Conservation (phyloP, 106 monocot genomes). For the Vanilla planifolia region DNA sequence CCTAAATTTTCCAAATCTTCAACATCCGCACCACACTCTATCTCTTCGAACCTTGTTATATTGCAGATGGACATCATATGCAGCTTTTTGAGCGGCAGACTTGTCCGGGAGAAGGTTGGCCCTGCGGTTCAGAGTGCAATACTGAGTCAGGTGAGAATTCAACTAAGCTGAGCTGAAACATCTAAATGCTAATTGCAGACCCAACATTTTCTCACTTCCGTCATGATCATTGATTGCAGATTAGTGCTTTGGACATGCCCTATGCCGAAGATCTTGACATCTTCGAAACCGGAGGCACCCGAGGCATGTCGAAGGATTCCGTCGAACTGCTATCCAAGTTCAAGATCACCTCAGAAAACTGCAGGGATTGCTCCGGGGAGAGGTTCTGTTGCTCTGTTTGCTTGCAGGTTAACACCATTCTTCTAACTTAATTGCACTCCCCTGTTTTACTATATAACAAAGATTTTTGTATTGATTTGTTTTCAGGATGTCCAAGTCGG, state of each 20-base stretch:
- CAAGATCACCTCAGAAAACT: constrained; percentile 33
- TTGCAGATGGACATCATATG: constrained; percentile 64
- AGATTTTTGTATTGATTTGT: background rate
- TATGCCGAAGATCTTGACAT: constrained; percentile 49
- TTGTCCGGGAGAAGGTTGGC: constrained; percentile 73
- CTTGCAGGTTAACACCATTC: constrained; percentile 29
- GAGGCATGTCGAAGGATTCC: constrained; percentile 50
- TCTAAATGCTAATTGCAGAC: too few species aligned
- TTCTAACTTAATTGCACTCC: background rate
- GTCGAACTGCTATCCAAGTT: constrained; percentile 51
- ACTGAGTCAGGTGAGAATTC: constrained; percentile 58
- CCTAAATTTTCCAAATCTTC: background rate
- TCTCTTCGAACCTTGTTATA: background rate
- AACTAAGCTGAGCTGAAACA: background rate
- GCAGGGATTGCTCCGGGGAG: constrained; percentile 41
- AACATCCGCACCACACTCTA: too few species aligned
- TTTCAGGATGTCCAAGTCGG: constrained; percentile 66
- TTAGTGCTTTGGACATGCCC: constrained; percentile 47
- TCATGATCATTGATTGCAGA: constrained; percentile 40
- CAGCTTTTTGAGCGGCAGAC: constrained; percentile 64
- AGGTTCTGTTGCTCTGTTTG: constrained; percentile 61
- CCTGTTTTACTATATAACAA: background rate
- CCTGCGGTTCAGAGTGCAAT: constrained; percentile 81
- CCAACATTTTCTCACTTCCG: too few species aligned
- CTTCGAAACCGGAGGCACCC: constrained; percentile 48